phyloP scores from a whole-genome alignment of 352 stramenopile genomes.

The Phytopythium mirpurense region DNA sequence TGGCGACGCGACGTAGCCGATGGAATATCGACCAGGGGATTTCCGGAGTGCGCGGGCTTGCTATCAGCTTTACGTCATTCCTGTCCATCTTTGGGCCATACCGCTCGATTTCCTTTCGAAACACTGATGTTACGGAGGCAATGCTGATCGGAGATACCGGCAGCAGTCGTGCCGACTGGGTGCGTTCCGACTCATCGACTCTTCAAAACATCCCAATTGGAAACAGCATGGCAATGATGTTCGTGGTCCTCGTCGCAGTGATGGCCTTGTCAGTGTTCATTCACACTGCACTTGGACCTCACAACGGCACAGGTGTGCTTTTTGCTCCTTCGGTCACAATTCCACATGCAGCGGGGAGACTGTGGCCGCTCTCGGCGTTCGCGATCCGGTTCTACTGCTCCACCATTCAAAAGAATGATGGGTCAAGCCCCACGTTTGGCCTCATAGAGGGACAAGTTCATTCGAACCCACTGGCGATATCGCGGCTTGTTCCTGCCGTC shows the following conservation, averaged over 20 bases:
- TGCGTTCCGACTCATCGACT: not conserved
- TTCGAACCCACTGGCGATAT: not conserved
- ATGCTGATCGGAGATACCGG: not conserved
- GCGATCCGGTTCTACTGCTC: not conserved
- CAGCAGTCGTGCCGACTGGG: not conserved
- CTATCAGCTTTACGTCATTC: slow-evolving; percentile 16
- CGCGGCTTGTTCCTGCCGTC: not conserved
- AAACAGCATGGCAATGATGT: not conserved
- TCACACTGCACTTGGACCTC: not conserved
- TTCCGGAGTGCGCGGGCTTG: slow-evolving; percentile 11
- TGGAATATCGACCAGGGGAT: slow-evolving; percentile 7
- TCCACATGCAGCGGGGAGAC: not conserved
- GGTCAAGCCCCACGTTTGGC: not conserved
- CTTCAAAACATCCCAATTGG: not conserved
- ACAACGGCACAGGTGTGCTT: not conserved
- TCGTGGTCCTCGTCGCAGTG: not conserved
- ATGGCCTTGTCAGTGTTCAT: not conserved
- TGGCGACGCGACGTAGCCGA: slow-evolving; percentile 9
- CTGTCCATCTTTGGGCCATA: slow-evolving; percentile 20
- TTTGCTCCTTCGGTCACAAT: not conserved
- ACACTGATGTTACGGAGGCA: slow-evolving; percentile 6
- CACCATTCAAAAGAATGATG: not conserved
- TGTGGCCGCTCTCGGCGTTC: not conserved
- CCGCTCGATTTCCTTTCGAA: slow-evolving; percentile 11
- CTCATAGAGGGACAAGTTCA: too few relatives aligned